Evolutionary conservation across 768 basidiomycete species (phyloP), one percentile per base, ranked within the genome.

Genomic region (Polyporus arcularius): DNA sequence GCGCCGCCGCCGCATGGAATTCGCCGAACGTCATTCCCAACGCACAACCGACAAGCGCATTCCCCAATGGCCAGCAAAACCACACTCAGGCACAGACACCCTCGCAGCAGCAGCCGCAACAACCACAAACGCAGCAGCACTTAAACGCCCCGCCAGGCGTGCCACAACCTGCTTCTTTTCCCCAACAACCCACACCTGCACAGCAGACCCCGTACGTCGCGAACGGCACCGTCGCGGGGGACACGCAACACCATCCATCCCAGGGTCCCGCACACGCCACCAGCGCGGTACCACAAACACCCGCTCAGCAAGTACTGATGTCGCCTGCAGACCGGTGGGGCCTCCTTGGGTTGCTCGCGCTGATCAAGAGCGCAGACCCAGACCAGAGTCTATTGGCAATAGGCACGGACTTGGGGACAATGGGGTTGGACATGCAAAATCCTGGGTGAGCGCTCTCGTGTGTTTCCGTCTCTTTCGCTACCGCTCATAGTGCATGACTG

Each of bases 291-390:
- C 89, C 92, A 61, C 90, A 92, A 72, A 93, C 92, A 46, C 94
- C 96, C 2, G 93, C 94, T 47, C 92, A 97, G 72, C 96, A 98
- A 75, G 85, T 98, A 15, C 82, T 97, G 43, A 85, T 92, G 66
- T 91, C 88, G 63, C 93, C 96, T 2, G 96, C 96, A 42, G 96
- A 98, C 75, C 84, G 94, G 70, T 98, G 95, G 94, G 96, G 96
- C 4, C 79, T 98, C 15, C 72, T 95, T 49, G 93, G 91, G 15
- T 77, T 98, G 55, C 78, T 98, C 58, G 86, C 90, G 48, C 84
- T 92, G 80, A 91, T 96, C 74, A 92, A 92, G 79, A 90, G 84
- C 64, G 87, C 90, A 48, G 92, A 95, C 70, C 79, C 87, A 53
- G 94, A 96, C 75, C 84, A 86, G 70, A 90, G 87, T 38, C 76